Conservation (phyloP, 306 rosid species). For the Medicago lupulina region DNA sequence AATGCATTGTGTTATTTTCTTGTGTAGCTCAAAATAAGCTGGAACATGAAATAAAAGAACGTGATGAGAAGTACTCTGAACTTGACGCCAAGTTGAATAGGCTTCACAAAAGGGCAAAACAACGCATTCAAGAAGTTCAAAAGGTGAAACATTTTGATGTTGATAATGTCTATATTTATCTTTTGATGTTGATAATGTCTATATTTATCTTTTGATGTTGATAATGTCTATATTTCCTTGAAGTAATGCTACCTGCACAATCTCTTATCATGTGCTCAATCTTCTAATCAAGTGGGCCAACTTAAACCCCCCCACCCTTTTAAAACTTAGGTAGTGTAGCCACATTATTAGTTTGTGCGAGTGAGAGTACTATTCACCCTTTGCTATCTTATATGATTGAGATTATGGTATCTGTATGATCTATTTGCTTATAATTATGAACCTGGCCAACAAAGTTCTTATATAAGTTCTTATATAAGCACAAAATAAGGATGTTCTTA, state of each 20-base stretch:
- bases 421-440: constrained; percentile 26
- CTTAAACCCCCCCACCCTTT: background rate
- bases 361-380: constrained; percentile 12
- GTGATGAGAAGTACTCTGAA: constrained; percentile 92
- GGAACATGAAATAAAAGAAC: constrained; percentile 85
- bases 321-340: constrained; percentile 3
- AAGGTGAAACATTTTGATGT: constrained; percentile 57
- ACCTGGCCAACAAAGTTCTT: background rate
- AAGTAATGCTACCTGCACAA: constrained; percentile 12
- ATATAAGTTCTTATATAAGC: constrained; percentile 19
- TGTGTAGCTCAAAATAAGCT: constrained; percentile 74
- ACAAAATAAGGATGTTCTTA: constrained; percentile 16
- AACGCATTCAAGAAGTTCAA: constrained; percentile 96
- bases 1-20: constrained; percentile 42
- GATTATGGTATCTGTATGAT: constrained; percentile 28
- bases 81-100: constrained; percentile 86
- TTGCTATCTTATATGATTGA: constrained; percentile 37
- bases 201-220: too few relatives aligned
- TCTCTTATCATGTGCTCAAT: constrained; percentile 13
- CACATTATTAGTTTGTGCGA: constrained; percentile 19
- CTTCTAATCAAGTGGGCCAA: constrained; percentile 24
- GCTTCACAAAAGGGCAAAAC: constrained; percentile 98
- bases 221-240: constrained; percentile 33
- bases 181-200: constrained; percentile 3
- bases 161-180: too few relatives aligned